These are phyloP conservation scores for Xerocomellus amylosporus DNA, from an alignment of 768 basidiomycete genomes.

Conservation along the genomic window DNA sequence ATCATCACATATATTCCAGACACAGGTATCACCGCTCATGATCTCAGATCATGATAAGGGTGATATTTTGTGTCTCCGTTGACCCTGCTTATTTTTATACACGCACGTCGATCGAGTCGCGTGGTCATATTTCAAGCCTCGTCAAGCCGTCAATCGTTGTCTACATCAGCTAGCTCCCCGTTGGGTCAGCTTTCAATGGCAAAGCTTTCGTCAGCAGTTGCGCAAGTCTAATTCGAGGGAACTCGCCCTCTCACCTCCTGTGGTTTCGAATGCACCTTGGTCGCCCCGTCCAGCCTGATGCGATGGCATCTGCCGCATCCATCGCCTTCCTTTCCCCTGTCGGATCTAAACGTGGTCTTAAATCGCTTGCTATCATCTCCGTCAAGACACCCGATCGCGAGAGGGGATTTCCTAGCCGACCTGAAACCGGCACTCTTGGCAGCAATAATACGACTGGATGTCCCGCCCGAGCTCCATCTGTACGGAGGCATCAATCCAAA, in stretches of 20 bases:
- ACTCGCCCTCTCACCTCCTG: constrained; percentile 45
- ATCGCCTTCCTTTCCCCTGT: constrained; percentile 71
- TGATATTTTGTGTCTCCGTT: no score
- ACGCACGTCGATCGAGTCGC: no score
- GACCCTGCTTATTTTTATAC: no score
- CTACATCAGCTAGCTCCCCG: constrained; percentile 66
- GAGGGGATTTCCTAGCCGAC: constrained; percentile 52
- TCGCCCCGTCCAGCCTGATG: constrained; percentile 68
- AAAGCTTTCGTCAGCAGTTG: constrained; percentile 58
- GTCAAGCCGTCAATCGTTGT: constrained; percentile 70
- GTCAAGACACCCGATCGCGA: constrained; percentile 63
- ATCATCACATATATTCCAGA: no score
- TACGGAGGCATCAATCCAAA: constrained; percentile 63
- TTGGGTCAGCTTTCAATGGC: constrained; percentile 63
- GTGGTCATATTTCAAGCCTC: constrained; percentile 44
- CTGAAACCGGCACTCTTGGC: constrained; percentile 66
- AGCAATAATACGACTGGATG: constrained; percentile 62
- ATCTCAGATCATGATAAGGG: no score
- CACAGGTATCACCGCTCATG: no score
- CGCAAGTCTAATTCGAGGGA: constrained; percentile 73
- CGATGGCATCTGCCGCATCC: constrained; percentile 77
- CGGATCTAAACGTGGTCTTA: constrained; percentile 57
- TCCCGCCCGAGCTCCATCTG: constrained; percentile 64
- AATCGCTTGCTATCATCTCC: constrained; percentile 40
- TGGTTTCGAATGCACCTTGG: constrained; percentile 52